A percentile compares a stretch with the other conserved stretches of the same genome.
Evolutionary conservation across 306 rosid genomes (phyloP).

Genomic region (Malus orientalis): DNA sequence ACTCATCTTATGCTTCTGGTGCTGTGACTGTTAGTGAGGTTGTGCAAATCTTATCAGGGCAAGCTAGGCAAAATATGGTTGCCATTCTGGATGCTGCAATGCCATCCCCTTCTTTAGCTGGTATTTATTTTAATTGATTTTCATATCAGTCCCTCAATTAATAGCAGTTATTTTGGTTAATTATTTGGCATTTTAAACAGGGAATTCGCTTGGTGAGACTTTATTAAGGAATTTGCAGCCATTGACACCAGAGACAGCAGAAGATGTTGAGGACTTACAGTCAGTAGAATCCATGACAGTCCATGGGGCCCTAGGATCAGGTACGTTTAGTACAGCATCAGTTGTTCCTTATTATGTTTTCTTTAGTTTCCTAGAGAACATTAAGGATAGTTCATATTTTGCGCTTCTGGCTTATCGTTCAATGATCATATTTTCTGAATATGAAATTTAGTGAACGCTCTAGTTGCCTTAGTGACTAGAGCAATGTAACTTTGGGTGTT

Average conservation of each 20-base stretch:
- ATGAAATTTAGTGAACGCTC: background rate
- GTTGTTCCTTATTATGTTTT: background rate
- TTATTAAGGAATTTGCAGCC: constrained; percentile 47
- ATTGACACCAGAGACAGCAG: constrained; percentile 62
- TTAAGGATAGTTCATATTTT: background rate
- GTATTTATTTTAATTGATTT: constrained; percentile 28
- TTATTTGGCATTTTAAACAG: constrained; percentile 34
- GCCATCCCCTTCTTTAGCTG: constrained; percentile 74
- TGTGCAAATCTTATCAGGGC: constrained; percentile 64
- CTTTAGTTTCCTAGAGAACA: background rate
- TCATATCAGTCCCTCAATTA: background rate
- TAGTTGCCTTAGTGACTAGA: background rate
- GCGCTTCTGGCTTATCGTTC: background rate
- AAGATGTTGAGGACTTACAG: constrained; percentile 48
- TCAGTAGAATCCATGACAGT: constrained; percentile 59
- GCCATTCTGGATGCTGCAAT: constrained; percentile 70
- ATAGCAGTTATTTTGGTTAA: constrained; percentile 22
- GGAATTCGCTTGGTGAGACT: constrained; percentile 31
- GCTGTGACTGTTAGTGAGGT: constrained; percentile 59
- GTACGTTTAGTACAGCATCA: constrained; percentile 26
- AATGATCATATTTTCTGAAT: background rate
- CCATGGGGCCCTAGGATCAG: constrained; percentile 68
- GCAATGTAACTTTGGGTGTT: background rate
- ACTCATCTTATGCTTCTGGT: constrained; percentile 51
- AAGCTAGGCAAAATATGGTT: constrained; percentile 71